phyloP scores from a whole-genome alignment of 305 asterid genomes.

The Solanum aculeatissimum region DNA sequence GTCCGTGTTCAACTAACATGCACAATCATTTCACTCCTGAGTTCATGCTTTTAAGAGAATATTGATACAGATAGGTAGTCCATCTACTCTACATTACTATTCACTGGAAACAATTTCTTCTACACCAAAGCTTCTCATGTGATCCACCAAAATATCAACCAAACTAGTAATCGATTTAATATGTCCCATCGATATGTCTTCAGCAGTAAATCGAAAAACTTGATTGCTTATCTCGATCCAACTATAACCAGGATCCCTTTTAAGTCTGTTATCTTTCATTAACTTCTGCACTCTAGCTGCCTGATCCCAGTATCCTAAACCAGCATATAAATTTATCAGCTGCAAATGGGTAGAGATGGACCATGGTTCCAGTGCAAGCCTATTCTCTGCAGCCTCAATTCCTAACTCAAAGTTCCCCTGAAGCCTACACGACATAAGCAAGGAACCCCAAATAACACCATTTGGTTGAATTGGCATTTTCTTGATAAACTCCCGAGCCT shows the following conservation, averaged over 20 bases:
- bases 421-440: conserved; percentile 22
- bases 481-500: conserved; percentile 18
- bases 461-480: conserved; percentile 20
- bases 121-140: conserved; percentile 5
- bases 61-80: no score
- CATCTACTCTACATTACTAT: background rate
- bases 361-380: conserved; percentile 25
- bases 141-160: conserved; percentile 13
- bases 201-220: conserved; percentile 14
- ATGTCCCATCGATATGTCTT: conserved; percentile 10
- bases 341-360: conserved; percentile 27
- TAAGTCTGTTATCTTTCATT: conserved; percentile 17
- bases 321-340: conserved; percentile 20
- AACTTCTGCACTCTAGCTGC: conserved; percentile 19
- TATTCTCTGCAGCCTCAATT: conserved; percentile 27
- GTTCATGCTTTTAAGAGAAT: no score
- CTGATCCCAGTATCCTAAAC: conserved; percentile 17
- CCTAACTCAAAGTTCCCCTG: conserved; percentile 21
- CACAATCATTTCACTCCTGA: no score
- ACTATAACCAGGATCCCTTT: conserved; percentile 27
- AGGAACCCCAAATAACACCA: conserved; percentile 27
- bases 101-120: background rate
- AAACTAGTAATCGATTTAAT: background rate
- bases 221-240: conserved; percentile 26
- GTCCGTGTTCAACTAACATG: no score